Conservation (phyloP, 139 green algal genomes). For the Asterochloris erici region DNA sequence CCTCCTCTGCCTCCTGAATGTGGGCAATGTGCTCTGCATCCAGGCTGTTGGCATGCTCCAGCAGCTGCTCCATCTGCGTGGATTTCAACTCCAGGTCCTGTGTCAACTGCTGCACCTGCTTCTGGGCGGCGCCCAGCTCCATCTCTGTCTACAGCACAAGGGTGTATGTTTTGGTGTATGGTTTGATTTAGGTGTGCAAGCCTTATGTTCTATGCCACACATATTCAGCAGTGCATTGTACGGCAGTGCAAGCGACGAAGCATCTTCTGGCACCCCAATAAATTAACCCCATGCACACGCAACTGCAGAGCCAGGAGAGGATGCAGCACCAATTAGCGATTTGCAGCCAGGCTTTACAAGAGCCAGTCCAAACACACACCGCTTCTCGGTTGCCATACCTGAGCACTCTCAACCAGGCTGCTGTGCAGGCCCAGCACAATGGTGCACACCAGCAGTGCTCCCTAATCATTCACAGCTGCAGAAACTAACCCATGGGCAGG, state of each 20-base stretch:
- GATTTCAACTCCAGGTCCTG: not conserved
- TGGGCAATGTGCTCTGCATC: conserved; percentile 3
- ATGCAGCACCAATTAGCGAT: no score
- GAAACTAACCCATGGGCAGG: no score
- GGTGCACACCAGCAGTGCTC: no score
- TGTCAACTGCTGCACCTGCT: conserved; percentile 12
- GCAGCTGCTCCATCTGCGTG: not conserved
- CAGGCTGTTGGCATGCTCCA: not conserved
- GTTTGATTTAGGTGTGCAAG: not conserved
- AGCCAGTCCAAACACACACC: no score
- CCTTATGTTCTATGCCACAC: not conserved
- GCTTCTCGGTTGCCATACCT: no score
- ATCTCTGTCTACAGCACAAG: not conserved
- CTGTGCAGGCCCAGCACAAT: no score
- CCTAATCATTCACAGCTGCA: no score
- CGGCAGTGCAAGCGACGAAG: not conserved
- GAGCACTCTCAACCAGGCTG: no score
- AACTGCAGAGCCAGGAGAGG: no score
- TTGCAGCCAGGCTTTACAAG: no score
- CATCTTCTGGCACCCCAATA: not conserved
- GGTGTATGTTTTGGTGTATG: not conserved
- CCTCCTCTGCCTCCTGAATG: not conserved
- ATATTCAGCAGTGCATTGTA: not conserved
- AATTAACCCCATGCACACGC: no score
- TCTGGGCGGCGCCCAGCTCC: not conserved